Evolutionary conservation across 257 asterid genomes (phyloP), one percentile per base, ranked within the genome.

Genomic region (Jaltomata sinuosa): DNA sequence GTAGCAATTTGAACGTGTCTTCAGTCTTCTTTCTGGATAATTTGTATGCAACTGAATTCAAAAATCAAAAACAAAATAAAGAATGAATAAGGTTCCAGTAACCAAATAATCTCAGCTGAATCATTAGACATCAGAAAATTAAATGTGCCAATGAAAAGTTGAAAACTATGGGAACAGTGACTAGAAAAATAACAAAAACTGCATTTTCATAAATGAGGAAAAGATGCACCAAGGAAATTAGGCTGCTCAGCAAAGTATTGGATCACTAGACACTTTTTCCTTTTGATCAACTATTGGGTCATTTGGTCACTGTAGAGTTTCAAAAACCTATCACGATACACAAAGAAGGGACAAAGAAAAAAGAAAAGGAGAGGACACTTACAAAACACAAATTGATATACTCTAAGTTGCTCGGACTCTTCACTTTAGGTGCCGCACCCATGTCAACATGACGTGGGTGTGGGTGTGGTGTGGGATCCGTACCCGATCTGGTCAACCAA

Each of bases 1-100:
- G 97, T 89, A 97, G 91, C 91, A 92, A 85, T 84, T 92, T 97
- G 84, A 93, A 91, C 11, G 94, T 94, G 15, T 97, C 99, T 3
- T 95, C 99, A 2, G 84, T 89, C 90, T 97, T 95, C 92, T 92
- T 97, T 90, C 90, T 93, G 67, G 98, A 91, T 89, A 94, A 84
- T 86, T 92, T 94, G 85, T 90, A 89, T 71, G 95, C 97, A 87
- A 97, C 98, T 97, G 97, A 83, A 90, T 71, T 83, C 87, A 55
- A 87, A 81, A 45, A 50, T 55, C 72, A 65, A 80, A 54, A 18
- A 84, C 19, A 16, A 81, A 78, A 84, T 78, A 29, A 52, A 25
- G 27, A 50, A 40, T n/a, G 53, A 40, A 40, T 40, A 40, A 25
- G 9, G 5, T n/a, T 71, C 10, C 34, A 11, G 54, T 11, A 29